Evolutionary conservation across 1,284 basidiomycete genomes (phyloP).

Genomic region (Leccinum griseonigrum): DNA sequence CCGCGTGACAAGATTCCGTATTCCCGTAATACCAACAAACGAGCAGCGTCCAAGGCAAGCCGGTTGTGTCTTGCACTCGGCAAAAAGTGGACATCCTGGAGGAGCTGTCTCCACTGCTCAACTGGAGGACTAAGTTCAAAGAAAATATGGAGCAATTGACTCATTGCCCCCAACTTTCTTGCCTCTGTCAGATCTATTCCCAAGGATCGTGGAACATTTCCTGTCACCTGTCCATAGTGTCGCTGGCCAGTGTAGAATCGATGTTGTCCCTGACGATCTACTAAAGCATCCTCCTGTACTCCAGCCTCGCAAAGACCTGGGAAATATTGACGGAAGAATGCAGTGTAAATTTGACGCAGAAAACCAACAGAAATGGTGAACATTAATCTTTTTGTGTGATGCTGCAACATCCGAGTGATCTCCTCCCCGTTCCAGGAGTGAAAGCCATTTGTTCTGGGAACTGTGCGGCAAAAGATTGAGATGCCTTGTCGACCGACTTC

Average conservation of each 20-base stretch:
- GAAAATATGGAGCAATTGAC: constrained; percentile 2
- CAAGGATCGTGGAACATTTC: neutral
- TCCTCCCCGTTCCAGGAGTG: neutral
- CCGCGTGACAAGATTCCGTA: neutral
- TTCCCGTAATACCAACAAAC: neutral
- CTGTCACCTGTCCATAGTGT: neutral
- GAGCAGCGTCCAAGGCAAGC: neutral
- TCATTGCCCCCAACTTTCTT: constrained; percentile 4
- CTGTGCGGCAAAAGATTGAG: neutral
- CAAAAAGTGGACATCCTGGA: neutral
- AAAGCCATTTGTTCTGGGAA: neutral
- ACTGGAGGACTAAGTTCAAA: neutral
- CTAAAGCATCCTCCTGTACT: neutral
- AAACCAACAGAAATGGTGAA: neutral
- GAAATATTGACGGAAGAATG: constrained; percentile 11
- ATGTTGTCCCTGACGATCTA: constrained; percentile 4
- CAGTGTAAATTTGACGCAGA: constrained; percentile 3
- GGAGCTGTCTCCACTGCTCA: neutral
- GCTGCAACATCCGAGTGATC: neutral
- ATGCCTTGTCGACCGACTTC: neutral
- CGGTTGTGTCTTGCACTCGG: neutral
- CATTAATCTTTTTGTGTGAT: neutral
- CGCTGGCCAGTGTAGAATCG: constrained; percentile 1
- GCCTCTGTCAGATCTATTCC: constrained; percentile 8
- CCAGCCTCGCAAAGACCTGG: neutral